Evolutionary conservation across 768 basidiomycete species (phyloP).

Genomic region (Kwoniella sp.): DNA sequence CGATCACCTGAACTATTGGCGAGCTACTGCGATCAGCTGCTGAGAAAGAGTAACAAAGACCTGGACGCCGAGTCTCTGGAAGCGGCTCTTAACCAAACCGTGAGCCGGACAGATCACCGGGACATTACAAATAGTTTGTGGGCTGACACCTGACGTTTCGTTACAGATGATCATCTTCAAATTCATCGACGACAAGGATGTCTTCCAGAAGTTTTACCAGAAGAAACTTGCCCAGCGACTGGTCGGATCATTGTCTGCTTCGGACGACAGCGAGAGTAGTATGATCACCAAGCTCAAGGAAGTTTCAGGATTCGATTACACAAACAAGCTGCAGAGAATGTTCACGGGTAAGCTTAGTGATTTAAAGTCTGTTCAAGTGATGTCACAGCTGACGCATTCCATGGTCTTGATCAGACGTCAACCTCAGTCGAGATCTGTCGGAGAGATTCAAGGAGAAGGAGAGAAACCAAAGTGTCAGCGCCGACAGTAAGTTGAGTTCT

Average conservation of each 20-base stretch:
- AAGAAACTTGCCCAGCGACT: constrained; percentile 91
- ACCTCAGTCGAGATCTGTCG: constrained; percentile 89
- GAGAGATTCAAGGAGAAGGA: constrained; percentile 93
- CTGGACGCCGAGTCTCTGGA: constrained; percentile 89
- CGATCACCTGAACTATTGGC: constrained; percentile 91
- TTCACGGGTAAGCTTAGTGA: constrained; percentile 72
- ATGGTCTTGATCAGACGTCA: constrained; percentile 69
- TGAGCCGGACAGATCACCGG: no score
- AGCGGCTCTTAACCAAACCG: constrained; percentile 83
- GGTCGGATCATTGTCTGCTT: constrained; percentile 85
- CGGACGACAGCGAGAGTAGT: constrained; percentile 92
- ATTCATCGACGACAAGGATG: constrained; percentile 97
- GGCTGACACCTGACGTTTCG: no score
- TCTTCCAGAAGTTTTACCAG: constrained; percentile 97
- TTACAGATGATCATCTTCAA: constrained; percentile 95
- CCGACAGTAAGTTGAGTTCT: constrained; percentile 13
- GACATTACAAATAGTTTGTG: no score
- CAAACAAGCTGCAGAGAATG: constrained; percentile 93
- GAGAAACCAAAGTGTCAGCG: constrained; percentile 62
- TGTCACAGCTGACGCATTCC: constrained; percentile 19
- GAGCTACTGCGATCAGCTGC: constrained; percentile 82
- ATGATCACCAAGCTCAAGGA: constrained; percentile 99
- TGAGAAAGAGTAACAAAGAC: constrained; percentile 94
- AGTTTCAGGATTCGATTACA: constrained; percentile 94
- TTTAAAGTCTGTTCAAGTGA: neutral